Base-by-base conservation (phyloP, 2,329 filamentous ascomycete species). In the Corynespora cassiicola region DNA sequence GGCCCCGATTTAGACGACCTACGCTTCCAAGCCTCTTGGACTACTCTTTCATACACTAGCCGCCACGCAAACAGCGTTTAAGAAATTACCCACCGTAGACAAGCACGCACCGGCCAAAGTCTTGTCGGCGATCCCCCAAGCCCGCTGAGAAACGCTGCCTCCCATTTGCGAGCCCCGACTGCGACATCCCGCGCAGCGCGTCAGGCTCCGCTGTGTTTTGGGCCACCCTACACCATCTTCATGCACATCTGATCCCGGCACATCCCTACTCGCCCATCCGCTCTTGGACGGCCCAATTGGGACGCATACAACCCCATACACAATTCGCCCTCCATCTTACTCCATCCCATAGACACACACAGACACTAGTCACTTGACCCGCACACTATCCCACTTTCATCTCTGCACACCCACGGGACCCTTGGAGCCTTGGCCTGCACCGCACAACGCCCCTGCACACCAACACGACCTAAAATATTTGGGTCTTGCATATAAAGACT, bases 181-280 rank as follows among this genome's bases (percentile, higher is more conserved):
- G 62, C 56, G 49, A 63, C 61, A 56, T 58, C 54, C 61, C 58
- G 47, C 58, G 54, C 60, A 50, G 45, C 56, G 34, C 50, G 19
- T 32, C 27, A 42, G 43, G 39, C 39, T 43, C 39, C 42, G 40
- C 37, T 28, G 27, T 33, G 36, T 39, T 47, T 53, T 45, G 35
- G 31, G 33, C 16, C 39, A 22, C 36, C n/a, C 30, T 7, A 24
- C 6, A 7, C n/a, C n/a, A n/a, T 25, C 9, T 11, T 36, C 7
- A 31, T 24, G 23, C 38, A 22, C 12, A 15, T 29, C 38, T 25
- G 27, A 39, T 21, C 31, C 20, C 18, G 26, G 18, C n/a, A 26
- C 9, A 27, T n/a, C 27, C 16, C 31, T n/a, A n/a, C n/a, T n/a
- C n/a, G n/a, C n/a, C n/a, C n/a, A 31, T 11, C 26, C 18, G 29